Evolutionary conservation across 2,329 filamentous ascomycete species (phyloP).

Genomic region (Talaromyces sp.): DNA sequence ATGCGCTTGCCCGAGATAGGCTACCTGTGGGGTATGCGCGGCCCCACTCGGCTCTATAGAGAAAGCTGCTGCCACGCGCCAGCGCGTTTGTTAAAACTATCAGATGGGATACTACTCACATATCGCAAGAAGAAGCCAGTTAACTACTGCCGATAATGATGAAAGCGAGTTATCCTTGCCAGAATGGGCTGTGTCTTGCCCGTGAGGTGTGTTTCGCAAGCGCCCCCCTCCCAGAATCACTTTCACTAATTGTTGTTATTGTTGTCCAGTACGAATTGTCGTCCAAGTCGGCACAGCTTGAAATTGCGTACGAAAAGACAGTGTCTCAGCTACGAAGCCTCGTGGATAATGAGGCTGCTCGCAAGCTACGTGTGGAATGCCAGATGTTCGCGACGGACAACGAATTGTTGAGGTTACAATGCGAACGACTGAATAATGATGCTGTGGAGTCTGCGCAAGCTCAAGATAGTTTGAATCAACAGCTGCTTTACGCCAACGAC

Average conservation of each 20-base stretch:
- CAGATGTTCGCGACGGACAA: conserved; percentile 72
- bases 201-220: conserved; percentile 19
- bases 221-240: not conserved
- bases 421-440: conserved; percentile 53
- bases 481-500: conserved; percentile 45
- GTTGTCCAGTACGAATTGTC: conserved; percentile 35
- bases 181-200: conserved; percentile 6
- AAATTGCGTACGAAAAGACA: conserved; percentile 64
- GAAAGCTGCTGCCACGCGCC: not conserved
- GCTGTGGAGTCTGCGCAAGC: conserved; percentile 47
- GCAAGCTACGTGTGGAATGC: conserved; percentile 63
- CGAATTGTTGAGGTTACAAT: conserved; percentile 58
- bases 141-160: not conserved
- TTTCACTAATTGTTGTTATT: not conserved
- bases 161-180: not conserved
- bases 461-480: conserved; percentile 34
- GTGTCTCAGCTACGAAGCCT: conserved; percentile 62
- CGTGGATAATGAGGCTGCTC: conserved; percentile 67
- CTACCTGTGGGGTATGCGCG: not conserved
- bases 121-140: not conserved
- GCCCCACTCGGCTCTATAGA: not conserved
- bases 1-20: not conserved
- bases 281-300: conserved; percentile 52
- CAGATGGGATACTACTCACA: not conserved
- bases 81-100: not conserved